Conservation (phyloP, 2,329 filamentous ascomycete genomes). For the Colletotrichum sp. region DNA sequence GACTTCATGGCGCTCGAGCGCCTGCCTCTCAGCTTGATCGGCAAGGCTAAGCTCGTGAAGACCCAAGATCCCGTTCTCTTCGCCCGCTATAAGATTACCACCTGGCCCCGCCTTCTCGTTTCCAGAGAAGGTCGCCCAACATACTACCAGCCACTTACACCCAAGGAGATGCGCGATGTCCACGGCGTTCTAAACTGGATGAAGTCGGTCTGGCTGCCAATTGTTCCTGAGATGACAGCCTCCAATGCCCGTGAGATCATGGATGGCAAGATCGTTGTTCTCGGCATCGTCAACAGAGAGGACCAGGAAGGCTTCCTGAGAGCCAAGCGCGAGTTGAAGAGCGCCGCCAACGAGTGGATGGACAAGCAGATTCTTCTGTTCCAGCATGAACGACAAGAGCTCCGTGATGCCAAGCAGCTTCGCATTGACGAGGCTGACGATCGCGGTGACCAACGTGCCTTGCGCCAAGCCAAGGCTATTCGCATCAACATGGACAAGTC, state of each 20-base stretch:
- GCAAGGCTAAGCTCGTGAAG: conserved; percentile 91
- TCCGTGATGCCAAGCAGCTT: conserved; percentile 92
- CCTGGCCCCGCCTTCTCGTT: conserved; percentile 92
- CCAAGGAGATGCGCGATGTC: conserved; percentile 90
- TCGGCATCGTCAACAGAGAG: conserved; percentile 84
- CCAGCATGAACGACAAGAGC: conserved; percentile 90
- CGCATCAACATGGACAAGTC: conserved; percentile 89
- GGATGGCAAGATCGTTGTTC: conserved; percentile 92
- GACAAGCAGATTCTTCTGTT: conserved; percentile 93
- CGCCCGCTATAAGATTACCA: conserved; percentile 91
- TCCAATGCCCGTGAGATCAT: conserved; percentile 94
- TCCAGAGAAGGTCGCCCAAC: conserved; percentile 87
- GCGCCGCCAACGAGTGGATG: conserved; percentile 96
- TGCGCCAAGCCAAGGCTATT: conserved; percentile 88
- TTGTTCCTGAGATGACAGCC: conserved; percentile 91
- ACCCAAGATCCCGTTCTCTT: conserved; percentile 79
- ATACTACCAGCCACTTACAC: conserved; percentile 87
- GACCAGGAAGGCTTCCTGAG: conserved; percentile 78
- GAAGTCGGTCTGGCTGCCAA: conserved; percentile 93
- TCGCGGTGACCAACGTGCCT: conserved; percentile 84
- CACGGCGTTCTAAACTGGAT: conserved; percentile 85
- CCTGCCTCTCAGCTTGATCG: conserved; percentile 85
- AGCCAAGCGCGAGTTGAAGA: conserved; percentile 90
- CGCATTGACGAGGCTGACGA: conserved; percentile 97
- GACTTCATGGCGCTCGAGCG: conserved; percentile 90